Evolutionary conservation across 2,329 filamentous ascomycete genomes (phyloP), one percentile per base, ranked within the genome.

Genomic region (Pseudopyricularia javanii): DNA sequence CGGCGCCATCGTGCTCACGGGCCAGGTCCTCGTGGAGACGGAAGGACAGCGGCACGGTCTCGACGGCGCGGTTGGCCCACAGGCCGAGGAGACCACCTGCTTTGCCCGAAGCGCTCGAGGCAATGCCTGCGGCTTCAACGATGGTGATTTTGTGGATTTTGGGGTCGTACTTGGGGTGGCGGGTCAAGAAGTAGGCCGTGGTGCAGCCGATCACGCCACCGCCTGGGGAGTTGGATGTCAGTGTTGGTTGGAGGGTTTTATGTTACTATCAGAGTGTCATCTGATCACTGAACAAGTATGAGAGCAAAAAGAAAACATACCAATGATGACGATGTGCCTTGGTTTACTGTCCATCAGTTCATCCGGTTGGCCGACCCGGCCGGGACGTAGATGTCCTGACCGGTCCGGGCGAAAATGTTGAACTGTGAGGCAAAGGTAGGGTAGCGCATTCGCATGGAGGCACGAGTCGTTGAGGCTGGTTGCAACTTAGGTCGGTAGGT

Each of bases 181-280:
- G 83, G 2, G 90, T 93, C 45, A 97, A 74, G 64, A 84, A 97
- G 68, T 97, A 97, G 54, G 91, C 91, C 5, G 88, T 90, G 50
- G 88, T 93, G 66, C 83, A 86, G 62, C 93, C 93, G 61, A 97
- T 95, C 57, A 97, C 90, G 60, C 91, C 91, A 59, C 90, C 91
- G 59, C 91, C 90, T 89, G 50, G 17, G 9, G 30, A 50, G 3
- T 11, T n/a, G 37, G 45, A 34, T 56, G 50, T 45, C 40, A 45
- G 40, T 55, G 11, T 51, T 49, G 55, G 53, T 54, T n/a, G n/a
- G n/a, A n/a, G n/a, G 40, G 53, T 30, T 4, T 4, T 30, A 30
- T 30, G 28, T 4, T 30, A 9, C 28, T 30, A 30, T 30, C 28
- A 30, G 52, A 30, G 3, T 35, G 37, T 26, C 12, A n/a, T 50